Conservation (phyloP, 2,329 filamentous ascomycete species). For the Trichophyton schoenleinii region DNA sequence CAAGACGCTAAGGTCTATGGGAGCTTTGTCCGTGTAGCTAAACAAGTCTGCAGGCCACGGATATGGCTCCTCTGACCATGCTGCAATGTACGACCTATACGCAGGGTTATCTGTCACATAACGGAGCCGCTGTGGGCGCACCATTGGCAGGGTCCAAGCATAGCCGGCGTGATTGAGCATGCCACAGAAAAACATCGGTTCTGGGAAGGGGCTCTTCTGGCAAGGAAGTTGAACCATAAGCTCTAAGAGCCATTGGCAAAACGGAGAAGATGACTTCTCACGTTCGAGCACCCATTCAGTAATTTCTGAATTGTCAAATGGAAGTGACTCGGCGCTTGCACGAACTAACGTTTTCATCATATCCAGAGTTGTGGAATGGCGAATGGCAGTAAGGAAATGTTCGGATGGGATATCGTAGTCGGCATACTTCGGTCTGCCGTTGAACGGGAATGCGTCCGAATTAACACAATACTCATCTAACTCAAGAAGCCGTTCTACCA, state of each 20-base stretch:
- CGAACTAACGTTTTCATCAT: constrained; percentile 26
- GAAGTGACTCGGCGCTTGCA: constrained; percentile 28
- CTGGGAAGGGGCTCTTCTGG: background rate
- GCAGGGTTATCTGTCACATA: background rate
- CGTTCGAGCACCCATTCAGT: constrained; percentile 22
- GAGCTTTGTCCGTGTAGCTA: background rate
- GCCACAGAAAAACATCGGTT: background rate
- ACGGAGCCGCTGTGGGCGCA: background rate
- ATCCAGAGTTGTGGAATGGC: constrained; percentile 15
- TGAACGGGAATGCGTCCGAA: constrained; percentile 5
- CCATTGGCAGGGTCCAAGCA: background rate
- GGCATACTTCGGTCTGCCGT: background rate
- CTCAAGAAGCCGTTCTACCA: constrained; percentile 27
- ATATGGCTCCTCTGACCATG: background rate
- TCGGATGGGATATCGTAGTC: constrained; percentile 23
- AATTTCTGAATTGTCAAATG: constrained; percentile 24
- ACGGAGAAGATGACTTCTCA: background rate
- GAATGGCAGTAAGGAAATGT: constrained; percentile 24
- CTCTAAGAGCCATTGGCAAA: constrained; percentile 1
- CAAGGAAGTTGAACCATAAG: background rate
- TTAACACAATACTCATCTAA: constrained; percentile 25
- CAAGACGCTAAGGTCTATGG: too few relatives aligned
- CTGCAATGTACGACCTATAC: background rate
- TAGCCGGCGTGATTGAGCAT: background rate
- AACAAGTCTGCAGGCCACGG: background rate